Conservation (phyloP, 2,329 filamentous ascomycete species). For the Penicillium sp. region DNA sequence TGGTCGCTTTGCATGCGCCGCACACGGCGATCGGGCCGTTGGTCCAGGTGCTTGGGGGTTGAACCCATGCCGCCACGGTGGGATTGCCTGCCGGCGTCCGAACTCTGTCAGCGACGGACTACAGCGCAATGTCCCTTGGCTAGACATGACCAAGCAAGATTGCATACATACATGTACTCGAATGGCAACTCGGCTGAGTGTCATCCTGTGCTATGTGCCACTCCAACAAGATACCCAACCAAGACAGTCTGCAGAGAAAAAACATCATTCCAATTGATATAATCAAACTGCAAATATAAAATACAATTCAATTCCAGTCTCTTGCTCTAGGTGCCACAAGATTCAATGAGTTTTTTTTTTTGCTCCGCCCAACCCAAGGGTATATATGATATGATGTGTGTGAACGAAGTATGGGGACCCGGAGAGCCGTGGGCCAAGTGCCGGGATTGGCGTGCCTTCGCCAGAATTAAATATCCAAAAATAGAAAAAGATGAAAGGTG, state of each 20-base stretch:
- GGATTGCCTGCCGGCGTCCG: not conserved
- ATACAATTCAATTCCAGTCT: conserved; percentile 25
- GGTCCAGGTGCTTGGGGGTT: not conserved
- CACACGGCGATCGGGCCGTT: not conserved
- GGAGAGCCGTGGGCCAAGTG: not conserved
- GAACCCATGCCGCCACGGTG: not conserved
- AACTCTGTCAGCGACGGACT: not conserved
- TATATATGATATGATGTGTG: conserved; percentile 26
- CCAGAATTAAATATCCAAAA: conserved; percentile 15
- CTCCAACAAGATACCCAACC: not conserved
- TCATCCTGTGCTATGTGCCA: not conserved
- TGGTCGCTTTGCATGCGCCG: not conserved
- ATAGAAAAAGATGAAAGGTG: not conserved
- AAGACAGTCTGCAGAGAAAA: conserved; percentile 8
- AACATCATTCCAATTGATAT: conserved; percentile 8
- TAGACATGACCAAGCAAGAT: not conserved
- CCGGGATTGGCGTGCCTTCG: not conserved
- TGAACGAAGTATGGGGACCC: conserved; percentile 11
- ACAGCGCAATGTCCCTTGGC: not conserved
- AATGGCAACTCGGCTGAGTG: not conserved
- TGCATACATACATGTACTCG: not conserved
- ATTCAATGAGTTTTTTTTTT: conserved; percentile 19
- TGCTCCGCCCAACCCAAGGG: conserved; percentile 28
- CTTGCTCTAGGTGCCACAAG: conserved; percentile 25
- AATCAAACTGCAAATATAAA: conserved; percentile 18